Evolutionary conservation across 2,329 filamentous ascomycete species (phyloP), one percentile per base, ranked within the genome.

Genomic region (Scytalidium lignicola): DNA sequence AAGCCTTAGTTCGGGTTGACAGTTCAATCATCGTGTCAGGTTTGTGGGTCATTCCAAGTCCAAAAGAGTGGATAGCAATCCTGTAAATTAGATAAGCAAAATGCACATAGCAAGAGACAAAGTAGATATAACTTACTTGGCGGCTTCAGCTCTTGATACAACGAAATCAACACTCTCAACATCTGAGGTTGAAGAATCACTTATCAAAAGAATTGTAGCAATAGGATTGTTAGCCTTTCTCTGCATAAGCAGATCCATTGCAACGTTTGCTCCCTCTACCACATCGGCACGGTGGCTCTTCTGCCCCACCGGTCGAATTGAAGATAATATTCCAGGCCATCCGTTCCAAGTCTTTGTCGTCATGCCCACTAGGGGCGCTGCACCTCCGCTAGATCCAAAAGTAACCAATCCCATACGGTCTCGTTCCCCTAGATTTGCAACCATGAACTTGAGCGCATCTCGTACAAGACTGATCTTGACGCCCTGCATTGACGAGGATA

Each of bases 401-500:
- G 93, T 96, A 19, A 99, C 93, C 41, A 99, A 71, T 5, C 93
- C 93, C 92, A 99, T 96, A 41, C 93, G 87, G 66, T 99, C 93
- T 47, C 90, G 82, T 58, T 96, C 90, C 26, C 93, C 93, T 1
- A 99, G 81, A 43, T 83, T 92, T 58, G 86, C 80, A 2, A 99
- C 89, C 67, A 99, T 85, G 66, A 97, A 99, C 51, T 88, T 89
- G 29, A 99, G 76, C 0, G 92, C 87, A 67, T 99, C 93, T 40
- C 90, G 85, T 13, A 99, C 82, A 1, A 99, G 76, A 53, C 92
- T 95, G 64, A 97, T 96, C 72, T 99, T 99, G 52, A 99, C 81
- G n/a, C 93, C 93, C 68, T 97, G 93, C 92, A 97, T 99, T 0
- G 93, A 97, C 1, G 92, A 95, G 0, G 93, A 97, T 5, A 99